Conservation (phyloP, 2,329 filamentous ascomycete genomes). For the Aspergillus ustus region DNA sequence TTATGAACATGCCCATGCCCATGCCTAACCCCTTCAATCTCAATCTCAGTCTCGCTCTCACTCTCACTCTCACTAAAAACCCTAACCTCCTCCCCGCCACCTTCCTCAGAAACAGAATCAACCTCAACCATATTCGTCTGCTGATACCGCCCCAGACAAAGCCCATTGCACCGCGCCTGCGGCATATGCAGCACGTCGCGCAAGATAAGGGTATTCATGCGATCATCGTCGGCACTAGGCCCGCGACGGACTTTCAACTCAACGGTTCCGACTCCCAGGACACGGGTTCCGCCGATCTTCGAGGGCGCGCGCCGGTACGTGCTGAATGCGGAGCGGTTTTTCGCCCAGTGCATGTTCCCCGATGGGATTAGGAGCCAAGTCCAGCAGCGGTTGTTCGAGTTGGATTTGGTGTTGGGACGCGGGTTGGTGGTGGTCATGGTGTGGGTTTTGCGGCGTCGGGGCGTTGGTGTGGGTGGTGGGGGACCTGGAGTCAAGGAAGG, state of each 20-base stretch:
- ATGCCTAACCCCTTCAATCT: constrained; percentile 6
- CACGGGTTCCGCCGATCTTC: constrained; percentile 21
- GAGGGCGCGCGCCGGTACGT: constrained; percentile 27
- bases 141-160: constrained; percentile 21
- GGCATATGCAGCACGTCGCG: constrained; percentile 28
- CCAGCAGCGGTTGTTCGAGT: constrained; percentile 19
- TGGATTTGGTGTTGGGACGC: background rate
- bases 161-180: constrained; percentile 25
- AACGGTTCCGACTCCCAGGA: constrained; percentile 26
- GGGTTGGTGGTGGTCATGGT: background rate
- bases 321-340: constrained; percentile 27
- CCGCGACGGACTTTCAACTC: constrained; percentile 22
- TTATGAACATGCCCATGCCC: background rate
- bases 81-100: constrained; percentile 5
- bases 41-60: constrained; percentile 1
- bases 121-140: constrained; percentile 14
- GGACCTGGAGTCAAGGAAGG: too few relatives aligned
- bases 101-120: background rate
- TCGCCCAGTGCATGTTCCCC: constrained; percentile 28
- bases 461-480: background rate
- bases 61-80: constrained; percentile 8
- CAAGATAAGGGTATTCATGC: constrained; percentile 21
- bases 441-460: too few relatives aligned
- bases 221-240: constrained; percentile 13
- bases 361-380: constrained; percentile 24